phyloP scores from a whole-genome alignment of 345 rosid genomes.

The Xanthoceras sorbifolium region DNA sequence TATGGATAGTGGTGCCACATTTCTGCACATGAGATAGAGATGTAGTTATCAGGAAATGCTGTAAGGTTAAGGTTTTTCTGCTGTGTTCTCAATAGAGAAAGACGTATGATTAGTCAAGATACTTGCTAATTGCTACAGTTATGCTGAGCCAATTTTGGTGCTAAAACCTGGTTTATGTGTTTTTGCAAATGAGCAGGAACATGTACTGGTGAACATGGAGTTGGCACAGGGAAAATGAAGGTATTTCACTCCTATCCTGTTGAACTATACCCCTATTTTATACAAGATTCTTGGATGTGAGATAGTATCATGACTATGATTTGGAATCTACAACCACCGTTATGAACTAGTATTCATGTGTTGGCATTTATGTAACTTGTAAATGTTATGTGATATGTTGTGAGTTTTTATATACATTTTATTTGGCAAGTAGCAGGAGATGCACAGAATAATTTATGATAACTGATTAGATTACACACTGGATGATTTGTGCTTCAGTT shows the following conservation, averaged over 20 bases:
- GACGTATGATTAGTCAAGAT: not conserved
- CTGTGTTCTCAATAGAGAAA: not conserved
- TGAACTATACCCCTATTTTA: not conserved
- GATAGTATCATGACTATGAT: not conserved
- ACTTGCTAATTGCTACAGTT: not conserved
- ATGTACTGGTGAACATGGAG: slow-evolving; percentile 95
- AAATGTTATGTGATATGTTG: not conserved
- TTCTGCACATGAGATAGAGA: not conserved
- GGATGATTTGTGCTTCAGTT: not conserved
- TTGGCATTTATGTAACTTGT: not conserved
- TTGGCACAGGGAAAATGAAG: slow-evolving; percentile 96
- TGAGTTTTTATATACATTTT: no score
- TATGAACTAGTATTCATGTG: not conserved
- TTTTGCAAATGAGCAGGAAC: slow-evolving; percentile 60
- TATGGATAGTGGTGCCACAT: not conserved
- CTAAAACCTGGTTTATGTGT: slow-evolving; percentile 10
- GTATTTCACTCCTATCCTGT: slow-evolving; percentile 33
- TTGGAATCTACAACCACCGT: not conserved
- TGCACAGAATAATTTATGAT: not conserved
- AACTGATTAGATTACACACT: not conserved
- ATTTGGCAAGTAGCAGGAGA: not conserved
- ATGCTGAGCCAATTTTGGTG: slow-evolving; percentile 4
- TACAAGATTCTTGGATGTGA: not conserved
- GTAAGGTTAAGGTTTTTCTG: not conserved
- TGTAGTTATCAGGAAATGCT: not conserved